Evolutionary conservation across 1,139 yeast genomes (phyloP).

Genomic region (Debaryomycetaceae sp.): DNA sequence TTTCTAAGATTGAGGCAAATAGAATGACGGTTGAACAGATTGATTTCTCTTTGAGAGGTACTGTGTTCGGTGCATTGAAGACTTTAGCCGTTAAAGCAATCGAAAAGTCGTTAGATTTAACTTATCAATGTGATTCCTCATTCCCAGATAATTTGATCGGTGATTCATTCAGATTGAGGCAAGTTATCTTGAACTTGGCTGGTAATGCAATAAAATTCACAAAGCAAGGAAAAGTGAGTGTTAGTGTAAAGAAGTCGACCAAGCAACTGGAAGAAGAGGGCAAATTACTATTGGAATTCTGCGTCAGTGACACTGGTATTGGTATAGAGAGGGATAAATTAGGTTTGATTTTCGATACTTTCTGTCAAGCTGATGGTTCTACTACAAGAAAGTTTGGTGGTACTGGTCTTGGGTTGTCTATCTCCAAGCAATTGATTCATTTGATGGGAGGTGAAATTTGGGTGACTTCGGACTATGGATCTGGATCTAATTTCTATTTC

Average conservation of each 20-base stretch:
- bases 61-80: constrained; percentile 84
- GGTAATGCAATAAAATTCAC: constrained; percentile 90
- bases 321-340: constrained; percentile 82
- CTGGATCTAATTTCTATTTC: constrained; percentile 78
- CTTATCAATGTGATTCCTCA: constrained; percentile 78
- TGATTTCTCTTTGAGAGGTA: constrained; percentile 79
- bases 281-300: constrained; percentile 70
- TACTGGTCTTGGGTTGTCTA: constrained; percentile 82
- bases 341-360: constrained; percentile 81
- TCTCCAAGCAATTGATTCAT: constrained; percentile 81
- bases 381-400: constrained; percentile 92
- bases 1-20: constrained; percentile 88
- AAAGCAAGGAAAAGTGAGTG: constrained; percentile 71
- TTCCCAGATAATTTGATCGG: constrained; percentile 86
- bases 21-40: constrained; percentile 89
- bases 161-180: constrained; percentile 81
- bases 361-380: constrained; percentile 91
- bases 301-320: constrained; percentile 87
- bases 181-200: constrained; percentile 76
- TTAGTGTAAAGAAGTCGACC: constrained; percentile 53
- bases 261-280: constrained; percentile 44
- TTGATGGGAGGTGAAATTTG: constrained; percentile 90
- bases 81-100: constrained; percentile 86
- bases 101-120: constrained; percentile 75
- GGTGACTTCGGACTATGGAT: constrained; percentile 81